Base-by-base conservation (phyloP, 23 red algal species). In the Gracilariopsis chorda region DNA sequence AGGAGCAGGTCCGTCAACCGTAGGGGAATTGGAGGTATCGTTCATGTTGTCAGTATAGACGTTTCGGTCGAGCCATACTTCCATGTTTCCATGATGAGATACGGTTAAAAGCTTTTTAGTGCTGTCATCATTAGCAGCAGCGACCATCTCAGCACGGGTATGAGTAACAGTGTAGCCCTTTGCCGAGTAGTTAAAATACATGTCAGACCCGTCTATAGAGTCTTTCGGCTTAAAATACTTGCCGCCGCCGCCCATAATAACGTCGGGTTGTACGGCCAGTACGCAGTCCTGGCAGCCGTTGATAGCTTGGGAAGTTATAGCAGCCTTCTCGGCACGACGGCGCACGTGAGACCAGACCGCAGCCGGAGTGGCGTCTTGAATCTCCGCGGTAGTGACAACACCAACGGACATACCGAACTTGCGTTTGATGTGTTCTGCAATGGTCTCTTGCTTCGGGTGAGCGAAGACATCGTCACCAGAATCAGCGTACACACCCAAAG, bases 11-110 rank as follows among this genome's bases (percentile, higher is more conserved):
- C 82, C 82, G 24, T 71, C 23, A 44, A 36, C 82, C 13, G 65
- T 48, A 2, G 86, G 86, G 4, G 57, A 63, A 46, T 90, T 90
- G 2, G 2, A 36, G 32, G 49, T 21, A 41, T 77, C 72, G 37
- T 80, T 10, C 33, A 90, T 29, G 48, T 90, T 90, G n/a, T 90
- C 86, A n/a, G 44, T 90, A 34, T 90, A 90, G 24, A 64, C 64
- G 39, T 90, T 90, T n/a, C 86, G 65, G 48, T 90, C 86, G 25
- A 90, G 76, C 86, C 86, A 90, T 0, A 90, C 86, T 36, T 90
- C 76, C 86, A 90, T 90, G 44, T 90, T 81, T 0, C 70, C 73
- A 19, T 64, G 24, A 19, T 90, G 86, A 23, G 86, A 70, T 24
- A 90, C 65, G 41, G 70, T 90, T 20, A 90, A 46, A 58, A 90